Conservation (phyloP, 2,329 filamentous ascomycete genomes). For the Nothophaeocryptopus gaeumannii region DNA sequence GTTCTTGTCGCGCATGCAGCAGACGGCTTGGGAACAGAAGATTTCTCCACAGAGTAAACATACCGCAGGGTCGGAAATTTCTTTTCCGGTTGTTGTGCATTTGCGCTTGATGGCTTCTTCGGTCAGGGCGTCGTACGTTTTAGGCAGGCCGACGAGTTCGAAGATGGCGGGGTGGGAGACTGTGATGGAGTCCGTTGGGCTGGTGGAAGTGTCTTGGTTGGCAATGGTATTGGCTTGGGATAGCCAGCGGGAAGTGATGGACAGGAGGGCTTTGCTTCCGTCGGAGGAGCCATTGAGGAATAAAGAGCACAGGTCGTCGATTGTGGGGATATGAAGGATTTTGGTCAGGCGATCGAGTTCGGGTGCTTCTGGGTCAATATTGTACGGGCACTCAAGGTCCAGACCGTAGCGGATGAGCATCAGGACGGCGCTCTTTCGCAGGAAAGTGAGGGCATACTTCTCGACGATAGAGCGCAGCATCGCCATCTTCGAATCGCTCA, state of each 20-base stretch:
- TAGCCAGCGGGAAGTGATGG: conserved; percentile 68
- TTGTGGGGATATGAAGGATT: conserved; percentile 69
- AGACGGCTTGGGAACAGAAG: conserved; percentile 90
- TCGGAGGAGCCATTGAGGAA: conserved; percentile 45
- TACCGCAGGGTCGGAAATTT: conserved; percentile 83
- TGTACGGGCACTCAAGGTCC: conserved; percentile 68
- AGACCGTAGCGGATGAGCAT: conserved; percentile 86
- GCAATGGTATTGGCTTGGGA: conserved; percentile 48
- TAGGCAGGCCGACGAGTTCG: conserved; percentile 86
- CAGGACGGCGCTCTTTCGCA: conserved; percentile 80
- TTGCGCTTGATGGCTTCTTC: conserved; percentile 81
- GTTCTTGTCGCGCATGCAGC: conserved; percentile 69
- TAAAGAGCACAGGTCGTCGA: conserved; percentile 72
- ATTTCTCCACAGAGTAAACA: conserved; percentile 97
- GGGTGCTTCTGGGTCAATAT: conserved; percentile 28
- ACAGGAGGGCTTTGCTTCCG: conserved; percentile 43
- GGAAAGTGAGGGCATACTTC: conserved; percentile 84
- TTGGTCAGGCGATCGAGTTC: conserved; percentile 81
- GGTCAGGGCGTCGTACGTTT: conserved; percentile 87
- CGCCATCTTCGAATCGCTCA: conserved; percentile 26
- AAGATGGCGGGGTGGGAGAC: conserved; percentile 86
- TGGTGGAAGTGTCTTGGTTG: conserved; percentile 8
- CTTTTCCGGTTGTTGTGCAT: conserved; percentile 88
- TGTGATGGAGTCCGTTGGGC: conserved; percentile 44
- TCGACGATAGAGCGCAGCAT: conserved; percentile 50